Evolutionary conservation across 208 protist genomes (phyloP).

Genomic region (Leishmania mexicana): DNA sequence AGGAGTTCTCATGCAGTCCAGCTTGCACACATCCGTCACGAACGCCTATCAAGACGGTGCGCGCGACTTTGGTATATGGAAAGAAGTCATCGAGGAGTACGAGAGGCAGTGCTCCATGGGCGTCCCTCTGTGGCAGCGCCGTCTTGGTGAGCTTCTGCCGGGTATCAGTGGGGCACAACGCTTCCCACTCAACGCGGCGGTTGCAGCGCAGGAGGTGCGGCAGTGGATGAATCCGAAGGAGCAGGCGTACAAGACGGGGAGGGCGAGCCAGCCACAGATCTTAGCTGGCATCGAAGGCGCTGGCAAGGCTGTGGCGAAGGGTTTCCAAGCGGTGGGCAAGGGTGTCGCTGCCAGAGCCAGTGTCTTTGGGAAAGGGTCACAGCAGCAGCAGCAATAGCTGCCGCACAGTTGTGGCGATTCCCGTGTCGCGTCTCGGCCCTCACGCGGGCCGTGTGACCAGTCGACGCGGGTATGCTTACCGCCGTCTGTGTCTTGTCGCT

Average conservation of each 20-base stretch:
- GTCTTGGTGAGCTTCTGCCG: conserved; percentile 47
- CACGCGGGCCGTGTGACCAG: background rate
- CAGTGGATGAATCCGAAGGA: conserved; percentile 61
- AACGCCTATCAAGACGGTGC: conserved; percentile 48
- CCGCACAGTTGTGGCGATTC: conserved; percentile 5
- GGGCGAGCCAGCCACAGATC: conserved; percentile 58
- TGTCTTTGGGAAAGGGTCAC: conserved; percentile 38
- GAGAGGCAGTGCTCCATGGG: conserved; percentile 44
- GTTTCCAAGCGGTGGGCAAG: conserved; percentile 74
- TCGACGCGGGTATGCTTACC: background rate
- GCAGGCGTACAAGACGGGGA: conserved; percentile 40
- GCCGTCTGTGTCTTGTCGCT: background rate
- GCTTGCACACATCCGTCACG: conserved; percentile 59
- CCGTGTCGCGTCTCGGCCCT: background rate
- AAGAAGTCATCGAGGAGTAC: conserved; percentile 63
- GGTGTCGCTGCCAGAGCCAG: conserved; percentile 49
- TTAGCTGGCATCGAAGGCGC: conserved; percentile 62
- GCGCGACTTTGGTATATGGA: conserved; percentile 64
- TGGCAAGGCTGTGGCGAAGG: conserved; percentile 66
- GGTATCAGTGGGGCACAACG: conserved; percentile 61
- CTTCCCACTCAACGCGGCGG: conserved; percentile 65
- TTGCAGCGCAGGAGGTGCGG: conserved; percentile 54
- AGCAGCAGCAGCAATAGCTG: conserved; percentile 10
- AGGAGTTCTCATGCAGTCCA: conserved; percentile 61
- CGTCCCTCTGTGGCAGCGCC: conserved; percentile 71